phyloP scores from a whole-genome alignment of 805 yeast species.

The Priceomyces haplophilus region DNA sequence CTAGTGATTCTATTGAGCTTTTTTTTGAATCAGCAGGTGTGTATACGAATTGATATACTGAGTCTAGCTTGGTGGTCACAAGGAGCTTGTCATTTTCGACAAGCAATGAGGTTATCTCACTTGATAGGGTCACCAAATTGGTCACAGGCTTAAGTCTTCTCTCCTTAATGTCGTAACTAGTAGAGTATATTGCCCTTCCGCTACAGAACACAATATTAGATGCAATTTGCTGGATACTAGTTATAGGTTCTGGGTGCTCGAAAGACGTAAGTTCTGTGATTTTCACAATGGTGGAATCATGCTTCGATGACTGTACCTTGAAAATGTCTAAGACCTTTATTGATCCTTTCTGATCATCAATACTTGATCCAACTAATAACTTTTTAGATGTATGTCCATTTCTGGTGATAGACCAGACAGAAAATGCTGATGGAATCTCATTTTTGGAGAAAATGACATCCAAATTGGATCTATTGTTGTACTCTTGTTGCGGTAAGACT shows the following conservation, averaged over 20 bases:
- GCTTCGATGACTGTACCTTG: constrained; percentile 14
- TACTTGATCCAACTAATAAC: constrained; percentile 29
- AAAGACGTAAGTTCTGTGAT: constrained; percentile 33
- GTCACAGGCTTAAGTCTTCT: constrained; percentile 29
- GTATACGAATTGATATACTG: constrained; percentile 28
- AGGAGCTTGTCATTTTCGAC: constrained; percentile 16
- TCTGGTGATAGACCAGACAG: constrained; percentile 35
- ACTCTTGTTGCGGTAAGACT: constrained; percentile 22
- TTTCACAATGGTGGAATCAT: constrained; percentile 11
- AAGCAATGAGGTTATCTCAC: constrained; percentile 27
- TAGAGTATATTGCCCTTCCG: constrained; percentile 26
- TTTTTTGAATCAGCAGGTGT: constrained; percentile 4
- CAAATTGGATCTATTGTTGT: constrained; percentile 11
- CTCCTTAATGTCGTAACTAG: constrained; percentile 31
- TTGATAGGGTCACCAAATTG: constrained; percentile 24
- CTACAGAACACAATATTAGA: constrained; percentile 32
- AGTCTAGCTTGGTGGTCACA: constrained; percentile 35
- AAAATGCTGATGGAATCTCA: constrained; percentile 31
- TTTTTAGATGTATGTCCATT: constrained; percentile 32
- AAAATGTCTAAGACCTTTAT: constrained; percentile 35
- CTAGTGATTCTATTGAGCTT: constrained; percentile 10
- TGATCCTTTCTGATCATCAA: constrained; percentile 20
- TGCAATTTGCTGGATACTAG: constrained; percentile 32
- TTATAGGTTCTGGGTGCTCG: constrained; percentile 30
- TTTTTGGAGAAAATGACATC: constrained; percentile 17